These are phyloP conservation scores for Neolentinus lepideus DNA, from an alignment of 1,284 basidiomycete genomes.

Conservation along the genomic window DNA sequence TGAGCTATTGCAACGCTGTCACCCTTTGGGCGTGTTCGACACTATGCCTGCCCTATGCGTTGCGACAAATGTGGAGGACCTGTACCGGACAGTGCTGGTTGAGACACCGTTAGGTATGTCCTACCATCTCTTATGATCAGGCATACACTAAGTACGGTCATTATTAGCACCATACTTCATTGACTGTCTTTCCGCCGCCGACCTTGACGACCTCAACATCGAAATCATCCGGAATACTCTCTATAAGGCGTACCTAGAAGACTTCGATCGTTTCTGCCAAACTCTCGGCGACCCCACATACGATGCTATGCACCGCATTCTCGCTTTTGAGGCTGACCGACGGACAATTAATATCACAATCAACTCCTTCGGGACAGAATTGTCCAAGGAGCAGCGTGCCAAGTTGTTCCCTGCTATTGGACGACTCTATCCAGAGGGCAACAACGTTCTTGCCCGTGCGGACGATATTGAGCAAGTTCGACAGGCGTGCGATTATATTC, in stretches of 20 bases:
- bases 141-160: conserved; percentile 5
- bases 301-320: conserved; percentile 85
- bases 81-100: conserved; percentile 95
- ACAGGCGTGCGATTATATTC: conserved; percentile 78
- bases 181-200: conserved; percentile 89
- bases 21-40: conserved; percentile 95
- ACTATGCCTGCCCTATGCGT: conserved; percentile 99
- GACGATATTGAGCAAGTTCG: conserved; percentile 96
- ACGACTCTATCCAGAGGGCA: conserved; percentile 91
- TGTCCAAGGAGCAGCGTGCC: conserved; percentile 95
- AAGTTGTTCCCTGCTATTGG: conserved; percentile 94
- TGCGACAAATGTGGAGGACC: conserved; percentile 97
- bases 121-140: not conserved
- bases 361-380: conserved; percentile 96
- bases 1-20: conserved; percentile 93
- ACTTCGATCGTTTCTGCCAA: conserved; percentile 85
- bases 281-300: conserved; percentile 80
- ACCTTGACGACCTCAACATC: conserved; percentile 98
- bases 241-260: conserved; percentile 98
- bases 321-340: conserved; percentile 95
- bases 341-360: conserved; percentile 98
- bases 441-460: conserved; percentile 89
- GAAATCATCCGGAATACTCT: conserved; percentile 99
- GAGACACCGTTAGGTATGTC: conserved; percentile 91
- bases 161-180: conserved; percentile 90